Base-by-base conservation (phyloP, 805 yeast genomes). In the Saturnispora dispora region DNA sequence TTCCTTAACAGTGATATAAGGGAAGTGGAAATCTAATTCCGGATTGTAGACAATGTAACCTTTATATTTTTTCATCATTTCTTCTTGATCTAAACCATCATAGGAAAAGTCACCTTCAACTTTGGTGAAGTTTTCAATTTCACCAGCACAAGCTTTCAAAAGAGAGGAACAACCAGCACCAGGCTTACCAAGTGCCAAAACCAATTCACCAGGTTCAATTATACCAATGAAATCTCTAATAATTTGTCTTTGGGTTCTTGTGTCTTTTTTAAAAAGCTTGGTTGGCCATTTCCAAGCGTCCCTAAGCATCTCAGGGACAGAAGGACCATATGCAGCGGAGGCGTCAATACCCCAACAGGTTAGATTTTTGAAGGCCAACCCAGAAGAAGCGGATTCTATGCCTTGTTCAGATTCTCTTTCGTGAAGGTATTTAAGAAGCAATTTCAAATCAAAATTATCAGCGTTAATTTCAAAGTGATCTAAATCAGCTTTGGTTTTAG, bases 81-180 rank as follows among this genome's bases (percentile, higher is more conserved):
- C 85, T 36, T 68, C 57, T 60, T 78, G 83, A 17, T 72, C 61
- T 48, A 83, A 69, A 46, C 87, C 86, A 61, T 82, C 86, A 60
- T 83, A 85, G 7, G 71, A 59, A 53, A 85, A 65, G 20, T 73
- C 71, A 55, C 89, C 88, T 40, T 74, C 73, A 37, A 74, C 74
- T 33, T 71, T 69, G 18, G 72, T 67, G 62, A 72, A 75, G 30
- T 69, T 67, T 63, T 58, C 58, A 51, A 69, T 69, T 64, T 75
- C 71, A 60, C 74, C 82, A 11, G 88, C 79, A 56, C 84, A 69
- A 3, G 85, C 75, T 58, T 81, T 81, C 62, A 84, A 69, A 45
- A 84, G 70, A 3, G 88, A 77, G 4, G 90, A 81, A 63, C 90
- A 85, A 45, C 93, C 93, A 27, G 91, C 83, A 58, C 91, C 89